These are phyloP conservation scores for Daldinia childiae DNA, from an alignment of 495 filamentous ascomycete species.

Conservation along the genomic window DNA sequence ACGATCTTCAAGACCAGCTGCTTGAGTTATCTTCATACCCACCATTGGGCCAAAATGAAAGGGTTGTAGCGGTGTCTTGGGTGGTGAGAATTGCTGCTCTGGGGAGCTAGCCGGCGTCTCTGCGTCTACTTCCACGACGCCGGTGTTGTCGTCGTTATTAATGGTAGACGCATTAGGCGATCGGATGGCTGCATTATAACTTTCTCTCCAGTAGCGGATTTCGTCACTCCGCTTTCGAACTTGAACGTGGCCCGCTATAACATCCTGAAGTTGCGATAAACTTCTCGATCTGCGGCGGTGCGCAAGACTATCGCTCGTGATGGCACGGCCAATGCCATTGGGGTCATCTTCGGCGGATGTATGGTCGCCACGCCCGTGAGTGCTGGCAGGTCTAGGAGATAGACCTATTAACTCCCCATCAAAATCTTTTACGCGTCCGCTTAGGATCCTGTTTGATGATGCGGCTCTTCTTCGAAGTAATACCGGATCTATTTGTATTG, in stretches of 20 bases:
- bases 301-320: constrained; percentile 56
- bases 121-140: constrained; percentile 45
- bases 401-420: constrained; percentile 57
- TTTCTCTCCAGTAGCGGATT: constrained; percentile 66
- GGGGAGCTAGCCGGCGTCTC: constrained; percentile 44
- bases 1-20: constrained; percentile 60
- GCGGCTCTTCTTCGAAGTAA: constrained; percentile 46
- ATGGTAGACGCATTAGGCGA: constrained; percentile 60
- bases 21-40: constrained; percentile 64
- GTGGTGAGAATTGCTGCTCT: constrained; percentile 45
- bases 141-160: constrained; percentile 54
- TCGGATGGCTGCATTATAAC: constrained; percentile 56
- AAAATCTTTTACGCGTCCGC: constrained; percentile 38
- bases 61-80: constrained; percentile 58
- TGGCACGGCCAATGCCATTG: constrained; percentile 62
- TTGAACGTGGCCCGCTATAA: constrained; percentile 36
- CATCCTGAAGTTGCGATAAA: constrained; percentile 60
- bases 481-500: constrained; percentile 54
- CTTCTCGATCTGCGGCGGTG: constrained; percentile 63
- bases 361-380: constrained; percentile 55
- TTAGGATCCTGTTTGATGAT: constrained; percentile 50
- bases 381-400: constrained; percentile 63
- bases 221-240: constrained; percentile 64
- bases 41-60: constrained; percentile 61
- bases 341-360: constrained; percentile 50